These are phyloP conservation scores for Flaveria robusta DNA, from an alignment of 129 eudicot species.

Conservation along the genomic window DNA sequence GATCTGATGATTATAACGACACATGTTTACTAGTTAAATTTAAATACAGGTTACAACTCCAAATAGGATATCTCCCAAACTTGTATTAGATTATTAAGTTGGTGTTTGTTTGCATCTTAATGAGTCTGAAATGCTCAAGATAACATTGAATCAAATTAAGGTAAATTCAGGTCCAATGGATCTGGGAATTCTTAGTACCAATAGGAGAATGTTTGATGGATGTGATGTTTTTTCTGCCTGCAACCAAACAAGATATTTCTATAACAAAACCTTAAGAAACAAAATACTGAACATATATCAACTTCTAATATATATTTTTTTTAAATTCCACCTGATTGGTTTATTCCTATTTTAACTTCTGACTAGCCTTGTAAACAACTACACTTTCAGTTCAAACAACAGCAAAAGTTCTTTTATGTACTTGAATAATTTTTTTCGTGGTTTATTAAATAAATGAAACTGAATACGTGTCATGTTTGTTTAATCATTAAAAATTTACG, in stretches of 20 bases:
- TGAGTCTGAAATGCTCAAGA: background rate
- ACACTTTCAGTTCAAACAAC: no score
- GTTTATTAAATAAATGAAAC: no score
- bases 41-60: slow-evolving; percentile 3
- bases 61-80: background rate
- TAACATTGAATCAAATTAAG: background rate
- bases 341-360: no score
- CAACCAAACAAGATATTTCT: background rate
- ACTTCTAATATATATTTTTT: no score
- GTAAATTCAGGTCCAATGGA: background rate
- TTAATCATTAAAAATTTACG: no score
- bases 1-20: slow-evolving; percentile 2
- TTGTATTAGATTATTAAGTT: background rate
- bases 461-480: no score
- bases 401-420: no score
- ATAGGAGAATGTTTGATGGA: background rate
- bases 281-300: no score
- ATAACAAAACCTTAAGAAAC: no score
- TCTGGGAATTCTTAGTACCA: background rate
- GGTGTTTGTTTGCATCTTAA: background rate
- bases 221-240: background rate
- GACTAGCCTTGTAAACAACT: no score
- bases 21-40: background rate
- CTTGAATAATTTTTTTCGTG: no score
- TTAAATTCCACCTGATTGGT: no score